A percentile compares a stretch with the other conserved stretches of the same genome.
Evolutionary conservation across 2,329 filamentous ascomycete genomes (phyloP).

Genomic region (Phaeosphaeria sp.): DNA sequence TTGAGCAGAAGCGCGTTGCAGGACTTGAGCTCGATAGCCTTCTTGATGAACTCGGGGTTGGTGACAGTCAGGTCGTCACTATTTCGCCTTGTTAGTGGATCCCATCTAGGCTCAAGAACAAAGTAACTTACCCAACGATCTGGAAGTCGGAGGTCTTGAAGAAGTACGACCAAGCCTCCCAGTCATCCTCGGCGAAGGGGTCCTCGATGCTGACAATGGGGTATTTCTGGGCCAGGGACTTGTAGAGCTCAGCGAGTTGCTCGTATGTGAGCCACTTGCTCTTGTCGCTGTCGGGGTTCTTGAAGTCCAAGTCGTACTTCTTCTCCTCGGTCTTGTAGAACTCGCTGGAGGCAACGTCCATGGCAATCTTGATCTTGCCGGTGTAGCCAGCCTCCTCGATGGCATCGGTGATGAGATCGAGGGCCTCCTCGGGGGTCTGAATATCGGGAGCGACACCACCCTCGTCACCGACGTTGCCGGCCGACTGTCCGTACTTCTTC

Average conservation of each 20-base stretch:
- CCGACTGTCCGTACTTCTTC: slow-evolving; percentile 99
- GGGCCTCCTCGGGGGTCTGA: slow-evolving; percentile 93
- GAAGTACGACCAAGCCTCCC: slow-evolving; percentile 99
- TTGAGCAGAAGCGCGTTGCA: slow-evolving; percentile 98
- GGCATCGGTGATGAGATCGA: slow-evolving; percentile 92
- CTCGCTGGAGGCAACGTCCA: slow-evolving; percentile 98
- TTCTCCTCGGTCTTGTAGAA: slow-evolving; percentile 97
- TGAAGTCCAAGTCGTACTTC: slow-evolving; percentile 99
- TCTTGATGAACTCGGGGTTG: slow-evolving; percentile 99
- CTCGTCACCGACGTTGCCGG: slow-evolving; percentile 98
- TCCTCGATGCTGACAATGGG: slow-evolving; percentile 99
- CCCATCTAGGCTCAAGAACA: too few species aligned
- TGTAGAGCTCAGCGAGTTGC: slow-evolving; percentile 92
- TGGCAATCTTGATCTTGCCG: slow-evolving; percentile 95
- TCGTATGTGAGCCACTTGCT: slow-evolving; percentile 99
- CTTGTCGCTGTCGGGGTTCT: slow-evolving; percentile 97
- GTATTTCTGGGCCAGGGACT: slow-evolving; percentile 88
- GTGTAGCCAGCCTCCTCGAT: slow-evolving; percentile 96
- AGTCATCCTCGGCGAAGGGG: slow-evolving; percentile 99
- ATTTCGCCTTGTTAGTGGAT: neutral
- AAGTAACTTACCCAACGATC: slow-evolving; percentile 70
- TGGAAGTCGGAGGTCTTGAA: slow-evolving; percentile 99
- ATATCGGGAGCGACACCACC: slow-evolving; percentile 99
- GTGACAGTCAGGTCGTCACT: slow-evolving; percentile 97
- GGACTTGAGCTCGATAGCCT: slow-evolving; percentile 98